Evolutionary conservation across 331 rosid species (phyloP).

Genomic region (Prunus yedoensis): DNA sequence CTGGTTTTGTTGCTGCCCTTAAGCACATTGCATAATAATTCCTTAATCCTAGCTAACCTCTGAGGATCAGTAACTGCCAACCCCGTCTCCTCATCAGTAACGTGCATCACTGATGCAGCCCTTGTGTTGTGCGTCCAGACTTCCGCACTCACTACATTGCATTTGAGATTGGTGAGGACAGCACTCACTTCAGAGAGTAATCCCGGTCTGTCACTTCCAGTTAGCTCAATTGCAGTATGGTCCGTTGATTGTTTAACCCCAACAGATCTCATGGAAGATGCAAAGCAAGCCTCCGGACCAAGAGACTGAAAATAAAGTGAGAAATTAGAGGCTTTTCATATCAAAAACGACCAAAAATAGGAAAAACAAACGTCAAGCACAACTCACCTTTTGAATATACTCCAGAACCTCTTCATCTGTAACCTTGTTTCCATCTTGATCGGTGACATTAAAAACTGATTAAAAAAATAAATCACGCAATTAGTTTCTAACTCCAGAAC

Average conservation of each 20-base stretch:
- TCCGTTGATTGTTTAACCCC: slow-evolving; percentile 69
- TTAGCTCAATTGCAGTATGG: slow-evolving; percentile 74
- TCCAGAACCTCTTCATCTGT: slow-evolving; percentile 75
- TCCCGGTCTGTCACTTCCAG: slow-evolving; percentile 90
- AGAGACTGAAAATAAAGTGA: slow-evolving; percentile 54
- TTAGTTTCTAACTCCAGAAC: slow-evolving; percentile 8
- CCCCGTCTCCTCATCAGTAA: slow-evolving; percentile 66
- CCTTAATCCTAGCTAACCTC: slow-evolving; percentile 67
- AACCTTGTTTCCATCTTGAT: slow-evolving; percentile 85
- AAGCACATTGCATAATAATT: slow-evolving; percentile 82
- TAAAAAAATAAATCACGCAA: slow-evolving; percentile 8
- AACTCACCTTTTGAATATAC: slow-evolving; percentile 66
- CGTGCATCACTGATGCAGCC: slow-evolving; percentile 83
- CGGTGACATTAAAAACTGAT: slow-evolving; percentile 91
- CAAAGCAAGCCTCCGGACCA: slow-evolving; percentile 77
- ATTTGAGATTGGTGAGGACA: slow-evolving; percentile 74
- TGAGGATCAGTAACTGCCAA: slow-evolving; percentile 63
- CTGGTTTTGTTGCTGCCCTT: slow-evolving; percentile 70
- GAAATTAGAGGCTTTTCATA: slow-evolving; percentile 9
- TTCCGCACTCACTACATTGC: slow-evolving; percentile 84
- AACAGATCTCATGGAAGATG: slow-evolving; percentile 68
- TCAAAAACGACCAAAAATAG: not conserved
- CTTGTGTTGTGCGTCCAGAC: slow-evolving; percentile 94
- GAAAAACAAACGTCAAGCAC: slow-evolving; percentile 19
- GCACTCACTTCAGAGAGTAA: slow-evolving; percentile 89